Base-by-base conservation (phyloP, 306 rosid genomes). In the Vigna angularis region DNA sequence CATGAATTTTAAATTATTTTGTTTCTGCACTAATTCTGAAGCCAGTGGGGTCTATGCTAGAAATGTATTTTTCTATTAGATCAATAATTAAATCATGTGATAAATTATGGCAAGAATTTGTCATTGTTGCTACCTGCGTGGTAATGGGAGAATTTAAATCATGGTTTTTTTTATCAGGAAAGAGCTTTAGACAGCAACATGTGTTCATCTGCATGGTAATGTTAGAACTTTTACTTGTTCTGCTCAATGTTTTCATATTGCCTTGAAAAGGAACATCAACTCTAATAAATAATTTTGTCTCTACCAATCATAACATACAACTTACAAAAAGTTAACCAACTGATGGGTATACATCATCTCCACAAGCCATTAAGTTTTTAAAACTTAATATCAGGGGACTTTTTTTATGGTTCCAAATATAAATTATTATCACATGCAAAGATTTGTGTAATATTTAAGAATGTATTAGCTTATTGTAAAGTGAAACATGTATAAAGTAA, bases 1-100 rank as follows among this genome's bases (percentile, higher is more conserved):
- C 53, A 45, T 30, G 70, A 68, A 62, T 9, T 55, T 42, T 55
- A 47, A 78, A 58, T 70, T 78, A 15, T 34, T 51, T 2, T 50
- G 15, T 62, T 79, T 61, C 10, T 38, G 53, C 12, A 2, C 73
- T 7, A 11, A 14, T 51, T 65, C 66, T 38, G 66, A 55, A 55
- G 14, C 38, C 9, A 65, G 30, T 8, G 73, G 44, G 44, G 13
- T 76, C 14, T 52, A 22, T 66, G n/a, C 0, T 2, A 22, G 16
- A 66, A 16, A 24, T 40, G 9, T 16, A 12, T 52, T 22, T 40
- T 22, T 66, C 7, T 20, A 20, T 20, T 20, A 20, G 22, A 20
- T 20, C 22, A 20, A 20, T 20, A 20, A 20, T 20, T 20, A 20
- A 20, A 20, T 20, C 22, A 1, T 20, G 7, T n/a, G 30, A 7